phyloP scores from a whole-genome alignment of 2,329 filamentous ascomycete genomes.

The Ambrosiella beaveri region DNA sequence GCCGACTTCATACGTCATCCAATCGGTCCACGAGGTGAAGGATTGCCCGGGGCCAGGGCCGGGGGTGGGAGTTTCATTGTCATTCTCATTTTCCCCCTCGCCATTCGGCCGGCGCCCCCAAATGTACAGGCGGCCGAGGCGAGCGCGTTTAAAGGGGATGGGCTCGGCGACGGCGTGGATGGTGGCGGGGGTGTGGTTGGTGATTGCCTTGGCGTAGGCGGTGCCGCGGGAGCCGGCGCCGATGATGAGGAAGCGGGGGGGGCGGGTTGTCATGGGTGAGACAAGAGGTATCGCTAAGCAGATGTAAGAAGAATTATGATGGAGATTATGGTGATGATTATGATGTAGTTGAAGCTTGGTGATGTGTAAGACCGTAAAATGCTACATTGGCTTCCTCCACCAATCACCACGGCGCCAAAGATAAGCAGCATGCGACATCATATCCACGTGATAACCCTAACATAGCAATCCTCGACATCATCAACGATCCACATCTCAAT shows the following conservation, averaged over 20 bases:
- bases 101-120: slow-evolving; percentile 34
- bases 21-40: slow-evolving; percentile 60
- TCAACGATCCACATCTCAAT: neutral
- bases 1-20: slow-evolving; percentile 51
- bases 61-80: slow-evolving; percentile 15
- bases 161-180: slow-evolving; percentile 73
- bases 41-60: slow-evolving; percentile 40
- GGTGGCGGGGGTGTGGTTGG: slow-evolving; percentile 45
- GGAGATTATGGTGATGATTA: neutral
- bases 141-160: slow-evolving; percentile 53
- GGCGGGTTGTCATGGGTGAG: slow-evolving; percentile 14
- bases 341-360: too few species aligned
- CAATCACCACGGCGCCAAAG: too few species aligned
- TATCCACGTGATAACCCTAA: neutral
- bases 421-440: too few species aligned
- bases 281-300: neutral
- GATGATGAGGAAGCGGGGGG: slow-evolving; percentile 58
- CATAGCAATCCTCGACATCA: neutral
- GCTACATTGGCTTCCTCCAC: too few species aligned
- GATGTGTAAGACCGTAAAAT: too few species aligned
- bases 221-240: slow-evolving; percentile 67
- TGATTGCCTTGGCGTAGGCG: slow-evolving; percentile 53
- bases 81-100: too few species aligned
- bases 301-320: neutral
- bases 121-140: slow-evolving; percentile 55